Evolutionary conservation across 352 stramenopile species (phyloP).

Genomic region (Pythium sukuiense): DNA sequence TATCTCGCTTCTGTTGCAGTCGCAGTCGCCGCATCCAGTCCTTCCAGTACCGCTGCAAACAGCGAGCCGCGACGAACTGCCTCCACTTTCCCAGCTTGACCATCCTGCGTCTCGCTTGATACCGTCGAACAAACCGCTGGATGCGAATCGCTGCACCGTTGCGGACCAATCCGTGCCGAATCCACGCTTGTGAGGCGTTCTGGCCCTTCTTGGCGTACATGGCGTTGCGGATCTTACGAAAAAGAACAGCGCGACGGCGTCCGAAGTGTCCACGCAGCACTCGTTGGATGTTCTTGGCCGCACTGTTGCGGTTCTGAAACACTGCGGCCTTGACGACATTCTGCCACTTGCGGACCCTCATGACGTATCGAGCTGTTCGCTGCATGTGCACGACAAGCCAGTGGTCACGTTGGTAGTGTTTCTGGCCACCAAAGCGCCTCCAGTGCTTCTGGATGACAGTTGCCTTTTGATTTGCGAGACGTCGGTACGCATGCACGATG

Average conservation of each 20-base stretch:
- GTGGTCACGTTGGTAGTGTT: slow-evolving; percentile 32
- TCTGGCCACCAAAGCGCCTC: slow-evolving; percentile 26
- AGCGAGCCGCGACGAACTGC: slow-evolving; percentile 39
- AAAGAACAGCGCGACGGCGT: slow-evolving; percentile 51
- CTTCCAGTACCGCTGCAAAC: slow-evolving; percentile 54
- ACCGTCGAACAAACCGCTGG: slow-evolving; percentile 48
- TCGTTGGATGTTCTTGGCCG: slow-evolving; percentile 42
- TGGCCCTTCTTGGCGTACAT: slow-evolving; percentile 50
- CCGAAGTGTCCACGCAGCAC: slow-evolving; percentile 48
- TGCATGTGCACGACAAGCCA: slow-evolving; percentile 41
- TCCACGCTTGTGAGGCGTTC: slow-evolving; percentile 49
- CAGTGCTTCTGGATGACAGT: slow-evolving; percentile 48
- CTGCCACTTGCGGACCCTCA: slow-evolving; percentile 30
- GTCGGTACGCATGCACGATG: slow-evolving; percentile 34
- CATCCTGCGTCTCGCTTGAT: slow-evolving; percentile 42
- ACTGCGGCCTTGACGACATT: slow-evolving; percentile 33
- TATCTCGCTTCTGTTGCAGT: slow-evolving; percentile 34
- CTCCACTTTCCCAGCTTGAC: slow-evolving; percentile 46
- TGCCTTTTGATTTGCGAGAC: slow-evolving; percentile 21
- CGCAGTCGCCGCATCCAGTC: slow-evolving; percentile 47
- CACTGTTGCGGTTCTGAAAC: slow-evolving; percentile 30
- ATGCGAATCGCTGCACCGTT: slow-evolving; percentile 45
- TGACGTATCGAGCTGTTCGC: slow-evolving; percentile 41
- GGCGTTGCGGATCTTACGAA: slow-evolving; percentile 65
- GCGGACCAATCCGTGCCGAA: slow-evolving; percentile 48